phyloP scores from a whole-genome alignment of 2,329 filamentous ascomycete species.

The Rugonectria rugulosa region DNA sequence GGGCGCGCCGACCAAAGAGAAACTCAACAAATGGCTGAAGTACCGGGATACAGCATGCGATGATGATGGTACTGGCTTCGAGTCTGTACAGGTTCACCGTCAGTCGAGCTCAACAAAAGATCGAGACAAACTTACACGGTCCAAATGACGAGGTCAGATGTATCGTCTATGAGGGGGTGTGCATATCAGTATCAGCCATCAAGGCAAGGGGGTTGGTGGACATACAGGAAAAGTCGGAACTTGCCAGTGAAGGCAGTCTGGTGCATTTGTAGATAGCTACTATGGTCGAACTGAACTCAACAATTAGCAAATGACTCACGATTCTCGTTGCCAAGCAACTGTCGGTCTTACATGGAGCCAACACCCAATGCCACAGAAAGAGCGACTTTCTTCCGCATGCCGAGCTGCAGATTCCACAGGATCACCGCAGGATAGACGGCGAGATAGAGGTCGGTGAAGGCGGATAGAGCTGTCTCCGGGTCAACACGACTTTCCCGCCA shows the following conservation, averaged over 20 bases:
- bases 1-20: conserved; percentile 29
- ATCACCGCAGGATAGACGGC: conserved; percentile 51
- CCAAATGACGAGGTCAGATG: conserved; percentile 54
- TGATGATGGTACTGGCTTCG: conserved; percentile 45
- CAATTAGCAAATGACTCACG: not conserved
- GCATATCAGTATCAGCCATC: not conserved
- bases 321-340: not conserved
- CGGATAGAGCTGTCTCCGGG: conserved; percentile 40
- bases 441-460: conserved; percentile 51
- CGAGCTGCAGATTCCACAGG: conserved; percentile 47
- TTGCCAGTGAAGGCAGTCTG: conserved; percentile 41
- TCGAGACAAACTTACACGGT: conserved; percentile 45
- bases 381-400: conserved; percentile 50
- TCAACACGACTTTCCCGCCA: not conserved
- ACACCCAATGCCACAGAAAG: conserved; percentile 48
- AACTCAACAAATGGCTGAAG: conserved; percentile 43
- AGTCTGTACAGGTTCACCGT: conserved; percentile 29
- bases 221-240: conserved; percentile 35
- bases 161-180: conserved; percentile 34
- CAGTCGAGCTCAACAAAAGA: not conserved
- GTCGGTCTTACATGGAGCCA: conserved; percentile 48
- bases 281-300: conserved; percentile 27
- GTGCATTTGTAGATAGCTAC: conserved; percentile 47
- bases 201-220: fast-evolving
- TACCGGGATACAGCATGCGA: conserved; percentile 46